Conservation (phyloP, 169 alveolate species). For the Eimeria maxima region DNA sequence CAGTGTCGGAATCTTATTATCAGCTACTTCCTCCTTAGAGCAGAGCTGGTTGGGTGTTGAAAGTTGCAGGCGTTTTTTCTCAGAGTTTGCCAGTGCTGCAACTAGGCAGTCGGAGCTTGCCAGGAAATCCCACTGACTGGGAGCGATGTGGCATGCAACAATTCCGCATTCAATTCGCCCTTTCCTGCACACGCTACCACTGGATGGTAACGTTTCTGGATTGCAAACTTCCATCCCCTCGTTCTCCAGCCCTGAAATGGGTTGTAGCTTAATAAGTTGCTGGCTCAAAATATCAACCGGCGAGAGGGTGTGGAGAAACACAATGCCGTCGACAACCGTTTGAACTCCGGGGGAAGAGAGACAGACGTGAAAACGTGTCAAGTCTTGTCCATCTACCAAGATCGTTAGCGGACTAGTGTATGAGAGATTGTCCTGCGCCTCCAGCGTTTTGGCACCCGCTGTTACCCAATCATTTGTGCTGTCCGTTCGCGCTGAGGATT, state of each 20-base stretch:
- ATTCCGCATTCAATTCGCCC: constrained; percentile 31
- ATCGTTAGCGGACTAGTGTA: constrained; percentile 58
- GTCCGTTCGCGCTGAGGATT: not conserved
- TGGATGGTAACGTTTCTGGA: not conserved
- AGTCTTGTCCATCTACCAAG: constrained; percentile 66
- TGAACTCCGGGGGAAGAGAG: constrained; percentile 68
- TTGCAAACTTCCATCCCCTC: not conserved
- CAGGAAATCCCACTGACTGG: constrained; percentile 68
- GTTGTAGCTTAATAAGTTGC: constrained; percentile 19
- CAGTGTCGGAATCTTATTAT: not conserved
- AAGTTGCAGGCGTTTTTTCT: constrained; percentile 30
- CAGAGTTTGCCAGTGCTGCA: constrained; percentile 44
- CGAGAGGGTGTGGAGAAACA: constrained; percentile 21
- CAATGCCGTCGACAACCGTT: constrained; percentile 64
- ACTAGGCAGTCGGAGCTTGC: constrained; percentile 63
- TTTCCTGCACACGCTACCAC: not conserved
- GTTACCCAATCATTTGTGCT: not conserved
- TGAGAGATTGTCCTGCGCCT: not conserved
- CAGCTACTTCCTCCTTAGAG: not conserved
- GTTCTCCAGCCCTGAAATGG: not conserved
- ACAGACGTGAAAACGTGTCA: constrained; percentile 71
- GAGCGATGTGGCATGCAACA: constrained; percentile 52
- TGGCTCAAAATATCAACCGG: constrained; percentile 56
- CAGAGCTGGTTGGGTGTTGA: not conserved
- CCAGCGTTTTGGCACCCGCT: not conserved